phyloP scores from a whole-genome alignment of 768 basidiomycete genomes.

The Russula vinacea region DNA sequence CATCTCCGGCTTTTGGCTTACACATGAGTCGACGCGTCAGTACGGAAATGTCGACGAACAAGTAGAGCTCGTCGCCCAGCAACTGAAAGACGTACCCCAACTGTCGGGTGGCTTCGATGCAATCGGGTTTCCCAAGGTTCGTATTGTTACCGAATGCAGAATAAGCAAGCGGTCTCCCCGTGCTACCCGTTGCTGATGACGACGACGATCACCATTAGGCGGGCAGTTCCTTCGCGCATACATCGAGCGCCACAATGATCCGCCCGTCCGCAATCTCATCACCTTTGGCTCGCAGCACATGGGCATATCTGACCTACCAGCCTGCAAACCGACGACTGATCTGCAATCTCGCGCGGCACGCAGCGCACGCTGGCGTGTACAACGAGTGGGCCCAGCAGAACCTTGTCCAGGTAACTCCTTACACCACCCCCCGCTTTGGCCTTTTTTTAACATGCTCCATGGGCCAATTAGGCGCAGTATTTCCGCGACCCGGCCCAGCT shows the following conservation, averaged over 20 bases:
- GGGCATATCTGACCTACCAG: slow-evolving; percentile 75
- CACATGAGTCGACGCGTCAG: slow-evolving; percentile 47
- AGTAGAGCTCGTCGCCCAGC: slow-evolving; percentile 57
- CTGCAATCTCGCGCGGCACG: slow-evolving; percentile 64
- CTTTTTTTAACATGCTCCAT: neutral
- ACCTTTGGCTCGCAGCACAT: slow-evolving; percentile 88
- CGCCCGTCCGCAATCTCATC: slow-evolving; percentile 74
- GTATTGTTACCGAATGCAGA: slow-evolving; percentile 2
- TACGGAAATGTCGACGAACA: slow-evolving; percentile 78
- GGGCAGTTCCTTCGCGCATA: slow-evolving; percentile 89
- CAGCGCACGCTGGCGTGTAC: slow-evolving; percentile 64
- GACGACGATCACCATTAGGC: slow-evolving; percentile 39
- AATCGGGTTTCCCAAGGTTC: slow-evolving; percentile 85
- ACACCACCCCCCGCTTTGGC: no score
- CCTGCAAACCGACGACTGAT: slow-evolving; percentile 63
- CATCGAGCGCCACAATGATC: slow-evolving; percentile 69
- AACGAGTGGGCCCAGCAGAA: slow-evolving; percentile 72
- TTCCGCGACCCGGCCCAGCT: slow-evolving; percentile 70
- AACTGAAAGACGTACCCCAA: slow-evolving; percentile 62
- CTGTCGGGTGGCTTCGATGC: slow-evolving; percentile 75
- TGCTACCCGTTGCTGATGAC: neutral
- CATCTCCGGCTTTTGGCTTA: neutral
- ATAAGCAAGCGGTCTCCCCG: neutral
- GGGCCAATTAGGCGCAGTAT: slow-evolving; percentile 69
- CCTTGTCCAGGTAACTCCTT: slow-evolving; percentile 53